Conservation (phyloP, 352 stramenopile genomes). For the Globisporangium cylindrosporum region DNA sequence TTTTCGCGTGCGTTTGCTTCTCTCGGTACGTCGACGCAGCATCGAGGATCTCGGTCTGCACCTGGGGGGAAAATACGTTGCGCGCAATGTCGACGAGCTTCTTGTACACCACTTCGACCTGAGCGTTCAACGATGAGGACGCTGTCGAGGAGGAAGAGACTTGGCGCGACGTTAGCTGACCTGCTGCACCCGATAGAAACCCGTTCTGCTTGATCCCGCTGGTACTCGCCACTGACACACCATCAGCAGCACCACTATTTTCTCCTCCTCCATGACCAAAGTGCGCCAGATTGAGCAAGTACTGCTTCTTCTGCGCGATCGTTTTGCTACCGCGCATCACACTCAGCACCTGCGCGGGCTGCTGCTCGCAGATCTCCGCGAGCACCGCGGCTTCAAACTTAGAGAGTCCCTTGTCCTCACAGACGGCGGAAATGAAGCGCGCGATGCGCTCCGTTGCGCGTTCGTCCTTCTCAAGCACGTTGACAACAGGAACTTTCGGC, state of each 20-base stretch:
- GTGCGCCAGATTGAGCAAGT: slow-evolving; percentile 32
- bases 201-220: neutral
- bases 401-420: slow-evolving; percentile 37
- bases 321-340: slow-evolving; percentile 28
- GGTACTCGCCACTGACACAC: slow-evolving; percentile 1
- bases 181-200: neutral
- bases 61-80: slow-evolving; percentile 52
- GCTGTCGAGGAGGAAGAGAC: neutral
- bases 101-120: slow-evolving; percentile 47
- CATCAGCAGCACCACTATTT: neutral
- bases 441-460: slow-evolving; percentile 21
- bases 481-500: neutral
- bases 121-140: slow-evolving; percentile 13
- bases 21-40: slow-evolving; percentile 31
- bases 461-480: neutral
- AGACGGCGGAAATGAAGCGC: slow-evolving; percentile 34
- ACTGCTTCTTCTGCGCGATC: slow-evolving; percentile 47
- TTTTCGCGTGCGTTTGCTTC: neutral
- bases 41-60: slow-evolving; percentile 46
- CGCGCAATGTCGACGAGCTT: slow-evolving; percentile 52
- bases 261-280: neutral
- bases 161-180: neutral
- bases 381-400: slow-evolving; percentile 48
- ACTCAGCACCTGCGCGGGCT: slow-evolving; percentile 29
- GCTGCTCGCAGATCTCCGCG: slow-evolving; percentile 41